Conservation (phyloP, 2,329 filamentous ascomycete genomes). For the Microdochium paspali region DNA sequence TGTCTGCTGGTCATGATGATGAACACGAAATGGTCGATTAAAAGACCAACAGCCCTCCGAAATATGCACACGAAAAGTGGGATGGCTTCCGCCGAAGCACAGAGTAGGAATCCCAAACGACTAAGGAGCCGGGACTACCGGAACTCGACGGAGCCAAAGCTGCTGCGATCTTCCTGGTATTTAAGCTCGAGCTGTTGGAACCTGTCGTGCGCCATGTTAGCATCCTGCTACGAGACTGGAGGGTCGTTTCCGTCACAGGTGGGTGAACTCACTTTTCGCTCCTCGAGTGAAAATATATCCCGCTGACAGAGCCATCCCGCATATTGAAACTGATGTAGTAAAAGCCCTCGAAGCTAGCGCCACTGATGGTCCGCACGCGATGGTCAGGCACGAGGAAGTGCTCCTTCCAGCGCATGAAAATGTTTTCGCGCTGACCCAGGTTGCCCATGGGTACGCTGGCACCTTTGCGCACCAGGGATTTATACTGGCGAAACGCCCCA, state of each 20-base stretch:
- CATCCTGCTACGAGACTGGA: background rate
- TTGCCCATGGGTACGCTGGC: slow-evolving; percentile 53
- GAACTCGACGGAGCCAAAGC: slow-evolving; percentile 82
- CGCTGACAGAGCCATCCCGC: slow-evolving; percentile 72
- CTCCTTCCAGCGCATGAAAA: slow-evolving; percentile 99
- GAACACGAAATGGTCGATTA: background rate
- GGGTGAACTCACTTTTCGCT: slow-evolving; percentile 74
- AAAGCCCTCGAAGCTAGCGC: slow-evolving; percentile 95
- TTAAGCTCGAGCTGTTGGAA: slow-evolving; percentile 90
- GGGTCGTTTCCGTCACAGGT: background rate
- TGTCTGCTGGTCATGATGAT: background rate
- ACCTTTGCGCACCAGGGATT: slow-evolving; percentile 47
- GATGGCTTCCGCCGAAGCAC: too few relatives aligned
- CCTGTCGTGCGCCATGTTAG: slow-evolving; percentile 32
- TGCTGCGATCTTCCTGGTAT: slow-evolving; percentile 77
- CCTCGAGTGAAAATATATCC: slow-evolving; percentile 96
- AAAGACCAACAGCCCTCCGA: background rate
- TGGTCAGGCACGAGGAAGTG: slow-evolving; percentile 96
- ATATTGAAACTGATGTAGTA: slow-evolving; percentile 99
- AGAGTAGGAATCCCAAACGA: too few relatives aligned
- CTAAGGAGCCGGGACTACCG: slow-evolving; percentile 49
- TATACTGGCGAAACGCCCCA: slow-evolving; percentile 70
- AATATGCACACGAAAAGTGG: background rate
- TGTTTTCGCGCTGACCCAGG: slow-evolving; percentile 70
- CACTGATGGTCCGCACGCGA: slow-evolving; percentile 78